These are phyloP conservation scores for Penicillium sp. DNA, from an alignment of 2,329 filamentous ascomycete genomes.

Conservation along the genomic window DNA sequence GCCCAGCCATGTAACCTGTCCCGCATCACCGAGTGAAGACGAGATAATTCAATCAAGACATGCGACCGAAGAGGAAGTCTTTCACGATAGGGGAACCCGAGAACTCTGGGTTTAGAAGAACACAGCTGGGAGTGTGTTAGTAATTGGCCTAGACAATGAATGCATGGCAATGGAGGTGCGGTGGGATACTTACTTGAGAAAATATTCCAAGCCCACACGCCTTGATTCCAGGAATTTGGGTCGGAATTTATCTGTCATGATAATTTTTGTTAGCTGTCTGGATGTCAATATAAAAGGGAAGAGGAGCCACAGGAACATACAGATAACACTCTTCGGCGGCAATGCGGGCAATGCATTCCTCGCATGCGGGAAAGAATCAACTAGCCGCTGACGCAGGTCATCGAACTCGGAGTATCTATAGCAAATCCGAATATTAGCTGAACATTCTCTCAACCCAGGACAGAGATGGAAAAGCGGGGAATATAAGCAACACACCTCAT, in stretches of 20 bases:
- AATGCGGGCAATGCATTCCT: conserved; percentile 82
- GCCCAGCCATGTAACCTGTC: neutral
- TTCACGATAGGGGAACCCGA: conserved; percentile 87
- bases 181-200: conserved; percentile 71
- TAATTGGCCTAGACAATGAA: conserved; percentile 1
- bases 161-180: neutral
- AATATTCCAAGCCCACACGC: conserved; percentile 81
- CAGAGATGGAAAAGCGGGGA: neutral
- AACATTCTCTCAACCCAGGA: neutral
- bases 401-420: conserved; percentile 88
- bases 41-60: conserved; percentile 23
- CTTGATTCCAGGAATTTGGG: conserved; percentile 83
- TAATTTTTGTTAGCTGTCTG: conserved; percentile 9
- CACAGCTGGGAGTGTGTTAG: conserved; percentile 61
- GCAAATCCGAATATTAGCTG: conserved; percentile 19
- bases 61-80: conserved; percentile 72
- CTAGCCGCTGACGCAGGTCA: conserved; percentile 70
- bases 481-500: conserved; percentile 51
- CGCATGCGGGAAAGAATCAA: conserved; percentile 79
- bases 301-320: conserved; percentile 49
- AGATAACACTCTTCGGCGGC: conserved; percentile 87
- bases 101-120: conserved; percentile 90
- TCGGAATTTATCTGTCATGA: conserved; percentile 61
- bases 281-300: neutral
- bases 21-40: neutral